These are phyloP conservation scores for Tolypocladium cylindrosporum DNA, from an alignment of 2,329 filamentous ascomycete species.

Conservation along the genomic window DNA sequence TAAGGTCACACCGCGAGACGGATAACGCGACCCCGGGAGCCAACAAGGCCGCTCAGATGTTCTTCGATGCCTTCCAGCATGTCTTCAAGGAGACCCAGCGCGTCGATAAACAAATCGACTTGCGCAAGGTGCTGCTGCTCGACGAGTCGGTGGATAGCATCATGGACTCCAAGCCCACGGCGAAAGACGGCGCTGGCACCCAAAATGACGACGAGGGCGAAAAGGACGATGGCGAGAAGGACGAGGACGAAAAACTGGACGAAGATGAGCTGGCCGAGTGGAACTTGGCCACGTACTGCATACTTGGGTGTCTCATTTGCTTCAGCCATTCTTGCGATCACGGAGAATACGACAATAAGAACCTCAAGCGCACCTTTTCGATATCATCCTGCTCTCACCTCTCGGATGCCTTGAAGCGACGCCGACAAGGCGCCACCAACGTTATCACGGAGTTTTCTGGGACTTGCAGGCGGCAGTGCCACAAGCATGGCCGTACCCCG, in stretches of 20 bases:
- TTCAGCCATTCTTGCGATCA: conserved; percentile 52
- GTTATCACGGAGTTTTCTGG: conserved; percentile 5
- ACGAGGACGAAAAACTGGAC: conserved; percentile 23
- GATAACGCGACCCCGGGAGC: conserved; percentile 28
- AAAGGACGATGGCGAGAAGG: conserved; percentile 21
- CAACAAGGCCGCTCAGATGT: conserved; percentile 34
- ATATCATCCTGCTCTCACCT: conserved; percentile 24
- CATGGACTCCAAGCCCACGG: conserved; percentile 42
- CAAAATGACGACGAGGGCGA: conserved; percentile 23
- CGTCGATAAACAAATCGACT: conserved; percentile 29
- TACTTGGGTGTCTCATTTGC: conserved; percentile 49
- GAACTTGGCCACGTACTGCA: conserved; percentile 42
- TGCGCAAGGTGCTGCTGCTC: conserved; percentile 41
- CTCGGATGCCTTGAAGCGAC: conserved; percentile 20
- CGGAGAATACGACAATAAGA: conserved; percentile 46
- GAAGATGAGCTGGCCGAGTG: conserved; percentile 32
- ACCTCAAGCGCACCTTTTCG: conserved; percentile 43
- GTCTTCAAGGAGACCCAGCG: conserved; percentile 34
- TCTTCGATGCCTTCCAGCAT: conserved; percentile 46
- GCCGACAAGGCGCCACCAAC: conserved; percentile 8
- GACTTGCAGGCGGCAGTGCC: conserved; percentile 33
- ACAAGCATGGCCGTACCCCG: conserved; percentile 7
- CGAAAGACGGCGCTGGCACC: conserved; percentile 29
- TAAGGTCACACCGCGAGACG: conserved; percentile 36
- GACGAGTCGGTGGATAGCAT: conserved; percentile 44